Percentiles rank a stretch among this genome's conserved stretches.
phyloP scores from a whole-genome alignment of 441 rosid genomes.

The Croton setiger region DNA sequence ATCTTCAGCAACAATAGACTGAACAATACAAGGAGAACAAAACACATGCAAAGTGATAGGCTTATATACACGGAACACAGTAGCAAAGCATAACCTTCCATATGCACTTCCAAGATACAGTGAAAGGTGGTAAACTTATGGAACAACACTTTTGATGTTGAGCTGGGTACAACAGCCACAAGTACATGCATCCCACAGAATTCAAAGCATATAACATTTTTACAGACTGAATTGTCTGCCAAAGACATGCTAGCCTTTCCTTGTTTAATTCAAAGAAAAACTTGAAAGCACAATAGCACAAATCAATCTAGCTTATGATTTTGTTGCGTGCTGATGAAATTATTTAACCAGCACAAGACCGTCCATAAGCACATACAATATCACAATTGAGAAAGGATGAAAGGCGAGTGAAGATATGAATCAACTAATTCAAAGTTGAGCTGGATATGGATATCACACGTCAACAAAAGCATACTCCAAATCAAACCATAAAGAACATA shows the following conservation, averaged over 20 bases:
- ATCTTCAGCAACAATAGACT: not conserved
- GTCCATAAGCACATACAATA: constrained; percentile 33
- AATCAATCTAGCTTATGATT: constrained; percentile 39
- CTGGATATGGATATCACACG: no score
- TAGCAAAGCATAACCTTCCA: not conserved
- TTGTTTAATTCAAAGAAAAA: constrained; percentile 13
- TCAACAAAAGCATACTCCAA: no score
- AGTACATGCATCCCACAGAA: not conserved
- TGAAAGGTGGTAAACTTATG: not conserved
- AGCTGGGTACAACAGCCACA: not conserved
- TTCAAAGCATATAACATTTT: not conserved
- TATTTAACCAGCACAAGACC: constrained; percentile 37
- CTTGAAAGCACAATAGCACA: constrained; percentile 16
- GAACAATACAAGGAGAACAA: not conserved
- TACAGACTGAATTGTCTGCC: constrained; percentile 14
- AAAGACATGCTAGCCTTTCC: constrained; percentile 21
- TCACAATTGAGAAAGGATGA: no score
- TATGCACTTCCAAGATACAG: not conserved
- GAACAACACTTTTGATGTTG: not conserved
- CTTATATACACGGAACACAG: constrained; percentile 5
- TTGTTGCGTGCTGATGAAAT: constrained; percentile 38
- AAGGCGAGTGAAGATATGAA: no score
- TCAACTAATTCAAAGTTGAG: no score
- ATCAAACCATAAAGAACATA: no score
- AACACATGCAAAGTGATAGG: not conserved